Evolutionary conservation across 2,329 filamentous ascomycete species (phyloP), one percentile per base, ranked within the genome.

Genomic region (Mycosphaerelloides madeirae): DNA sequence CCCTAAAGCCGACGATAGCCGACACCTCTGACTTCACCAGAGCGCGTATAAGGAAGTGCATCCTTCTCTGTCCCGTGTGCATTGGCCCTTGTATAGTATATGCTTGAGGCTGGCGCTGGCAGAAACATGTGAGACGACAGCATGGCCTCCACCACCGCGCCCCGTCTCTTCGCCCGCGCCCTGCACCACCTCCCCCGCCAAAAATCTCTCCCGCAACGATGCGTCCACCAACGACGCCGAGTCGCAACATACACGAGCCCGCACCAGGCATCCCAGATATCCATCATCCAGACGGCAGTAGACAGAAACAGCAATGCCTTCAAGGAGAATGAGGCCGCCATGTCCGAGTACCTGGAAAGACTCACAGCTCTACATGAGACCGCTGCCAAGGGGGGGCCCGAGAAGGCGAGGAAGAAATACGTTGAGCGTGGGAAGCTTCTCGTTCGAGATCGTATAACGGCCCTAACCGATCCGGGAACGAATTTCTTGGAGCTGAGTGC

Each of bases 401-500:
- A 83, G 46, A 93, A 93, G 66, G 87, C 91, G 3, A 77, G 85
- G 47, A 81, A 91, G 53, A 96, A 96, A 72, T 91, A 97, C 63
- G 68, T 94, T 16, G 80, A 83, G 28, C 77, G 90, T 57, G 87
- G 87, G 53, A 97, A 97, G 76, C 95, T 97, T 89, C 77, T 98
- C 44, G 88, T 90, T 2, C 75, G 93, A 53, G 91, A 97, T 66
- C 83, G 91, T 28, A 80, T 98, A 42, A 85, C 88, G 0, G 85
- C 88, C 3, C 72, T 98, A 52, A 78, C 96, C 51, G 91, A 98
- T 62, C 85, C 87, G 0, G 90, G 90, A 3, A 91, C 87, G 2
- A 85, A 85, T 0, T 97, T 98, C 63, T 69, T 98, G 50, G 91
- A 98, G 69, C 75, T 98, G n/a, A 94, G 87, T 14, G 81, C 89